Base-by-base conservation (phyloP, 2,329 filamentous ascomycete species). In the Stromatinia cepivora region DNA sequence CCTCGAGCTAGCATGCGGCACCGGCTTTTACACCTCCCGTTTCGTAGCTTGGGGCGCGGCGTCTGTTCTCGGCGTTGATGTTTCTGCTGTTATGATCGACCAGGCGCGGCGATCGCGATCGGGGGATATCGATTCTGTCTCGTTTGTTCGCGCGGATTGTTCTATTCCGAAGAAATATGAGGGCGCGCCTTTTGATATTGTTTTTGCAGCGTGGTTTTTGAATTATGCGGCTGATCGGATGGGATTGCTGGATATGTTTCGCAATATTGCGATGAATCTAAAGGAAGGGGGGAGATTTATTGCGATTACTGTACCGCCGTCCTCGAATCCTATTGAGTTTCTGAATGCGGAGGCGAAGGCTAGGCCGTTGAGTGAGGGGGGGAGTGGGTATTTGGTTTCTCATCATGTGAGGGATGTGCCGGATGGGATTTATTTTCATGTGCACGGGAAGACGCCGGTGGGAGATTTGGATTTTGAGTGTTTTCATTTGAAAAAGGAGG, bases 1-100 rank as follows among this genome's bases (percentile, higher is more conserved):
- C 20, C 77, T 81, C 50, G 79, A 81, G 61, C 78, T 81, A 15
- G 80, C 79, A 25, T 81, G 80, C 71, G 79, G 79, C 17, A 77
- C 78, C 1, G 80, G 79, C 22, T 79, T 76, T 70, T 80, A 79
- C 69, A 78, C 78, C 20, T 75, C 76, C 57, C 73, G 73, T 53
- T 73, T 80, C 45, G 71, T 79, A 10, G 70, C 74, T 67, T 80
- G 79, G 79, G 79, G 79, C 39, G 79, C 79, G 2, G 70, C 69
- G 22, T 74, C 72, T 11, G 76, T 81, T 13, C 70, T 80, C 13
- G 79, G 78, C 9, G 75, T 81, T n/a, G 80, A 81, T 70, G 75
- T 79, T 42, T 80, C 78, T 7, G 57, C 70, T 17, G 73, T 67
- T 10, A 81, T 81, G 79, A 72, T 81, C 52, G 72, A 74, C 0